A percentile compares a stretch with the other conserved stretches of the same genome.
phyloP scores from a whole-genome alignment of 2,329 filamentous ascomycete genomes.

The Colletotrichum sp. region DNA sequence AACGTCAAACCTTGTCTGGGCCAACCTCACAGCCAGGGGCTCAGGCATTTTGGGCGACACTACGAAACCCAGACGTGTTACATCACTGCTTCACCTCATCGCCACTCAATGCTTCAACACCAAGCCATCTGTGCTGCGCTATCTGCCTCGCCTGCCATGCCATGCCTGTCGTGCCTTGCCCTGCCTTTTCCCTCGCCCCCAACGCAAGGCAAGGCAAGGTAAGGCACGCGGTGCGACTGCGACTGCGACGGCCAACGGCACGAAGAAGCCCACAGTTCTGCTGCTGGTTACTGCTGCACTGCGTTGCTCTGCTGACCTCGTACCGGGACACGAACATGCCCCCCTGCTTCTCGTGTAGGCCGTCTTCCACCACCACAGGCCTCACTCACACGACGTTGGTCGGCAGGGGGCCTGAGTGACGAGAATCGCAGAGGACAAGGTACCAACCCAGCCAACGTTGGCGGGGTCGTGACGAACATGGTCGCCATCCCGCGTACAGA shows the following conservation, averaged over 20 bases:
- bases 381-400: background rate
- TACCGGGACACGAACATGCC: background rate
- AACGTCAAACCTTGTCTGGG: slow-evolving; percentile 16
- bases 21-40: slow-evolving; percentile 17
- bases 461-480: slow-evolving; percentile 3
- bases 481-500: slow-evolving; percentile 2
- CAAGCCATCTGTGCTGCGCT: background rate
- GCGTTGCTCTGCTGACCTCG: background rate
- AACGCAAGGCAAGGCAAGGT: background rate
- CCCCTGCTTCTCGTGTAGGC: background rate
- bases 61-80: slow-evolving; percentile 51
- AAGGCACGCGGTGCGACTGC: background rate
- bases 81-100: slow-evolving; percentile 51
- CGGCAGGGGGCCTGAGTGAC: background rate
- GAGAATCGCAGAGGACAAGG: background rate
- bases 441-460: background rate
- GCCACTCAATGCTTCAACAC: slow-evolving; percentile 28
- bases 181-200: background rate
- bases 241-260: background rate
- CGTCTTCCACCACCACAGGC: background rate
- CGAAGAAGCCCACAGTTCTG: background rate
- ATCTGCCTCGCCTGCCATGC: background rate
- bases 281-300: background rate
- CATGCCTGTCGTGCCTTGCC: background rate
- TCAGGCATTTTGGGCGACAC: slow-evolving; percentile 12